Conservation (phyloP, 441 rosid genomes). For the Jatropha podagrica region DNA sequence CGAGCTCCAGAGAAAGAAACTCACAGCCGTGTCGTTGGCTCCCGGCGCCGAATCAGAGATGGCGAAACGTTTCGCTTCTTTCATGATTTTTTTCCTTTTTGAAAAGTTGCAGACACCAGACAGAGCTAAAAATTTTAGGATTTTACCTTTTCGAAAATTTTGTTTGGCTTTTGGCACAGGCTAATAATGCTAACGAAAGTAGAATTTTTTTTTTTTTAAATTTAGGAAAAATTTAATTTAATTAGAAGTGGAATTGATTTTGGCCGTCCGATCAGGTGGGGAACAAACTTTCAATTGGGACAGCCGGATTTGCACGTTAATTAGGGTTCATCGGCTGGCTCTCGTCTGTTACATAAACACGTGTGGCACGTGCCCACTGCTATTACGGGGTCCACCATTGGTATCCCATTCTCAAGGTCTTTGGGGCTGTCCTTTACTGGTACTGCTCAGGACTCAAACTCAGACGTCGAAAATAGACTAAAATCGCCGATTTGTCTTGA, state of each 20-base stretch:
- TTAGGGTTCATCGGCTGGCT: neutral
- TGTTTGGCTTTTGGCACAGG: neutral
- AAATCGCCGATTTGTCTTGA: too few relatives aligned
- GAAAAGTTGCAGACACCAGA: slow-evolving; percentile 7
- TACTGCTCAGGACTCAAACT: too few relatives aligned
- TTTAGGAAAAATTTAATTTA: neutral
- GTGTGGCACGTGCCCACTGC: slow-evolving; percentile 27
- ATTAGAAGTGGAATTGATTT: neutral
- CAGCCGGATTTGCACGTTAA: slow-evolving; percentile 23
- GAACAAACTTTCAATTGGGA: slow-evolving; percentile 35
- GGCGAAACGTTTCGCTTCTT: slow-evolving; percentile 64
- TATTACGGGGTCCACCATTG: neutral
- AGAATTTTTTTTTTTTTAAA: neutral
- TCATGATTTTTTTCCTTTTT: slow-evolving; percentile 41
- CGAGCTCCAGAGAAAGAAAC: slow-evolving; percentile 24
- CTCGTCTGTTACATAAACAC: neutral
- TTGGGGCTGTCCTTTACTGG: too few relatives aligned
- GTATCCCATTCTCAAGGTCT: too few relatives aligned
- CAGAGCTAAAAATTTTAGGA: neutral
- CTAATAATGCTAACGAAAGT: neutral
- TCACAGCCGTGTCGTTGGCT: slow-evolving; percentile 55
- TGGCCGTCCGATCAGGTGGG: slow-evolving; percentile 51
- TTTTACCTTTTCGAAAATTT: neutral
- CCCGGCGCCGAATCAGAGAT: slow-evolving; percentile 49
- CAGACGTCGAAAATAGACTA: too few relatives aligned